A percentile compares a stretch with the other conserved stretches of the same genome.
Evolutionary conservation across 164 flowering plant species (phyloP).

Genomic region (Piper betle): DNA sequence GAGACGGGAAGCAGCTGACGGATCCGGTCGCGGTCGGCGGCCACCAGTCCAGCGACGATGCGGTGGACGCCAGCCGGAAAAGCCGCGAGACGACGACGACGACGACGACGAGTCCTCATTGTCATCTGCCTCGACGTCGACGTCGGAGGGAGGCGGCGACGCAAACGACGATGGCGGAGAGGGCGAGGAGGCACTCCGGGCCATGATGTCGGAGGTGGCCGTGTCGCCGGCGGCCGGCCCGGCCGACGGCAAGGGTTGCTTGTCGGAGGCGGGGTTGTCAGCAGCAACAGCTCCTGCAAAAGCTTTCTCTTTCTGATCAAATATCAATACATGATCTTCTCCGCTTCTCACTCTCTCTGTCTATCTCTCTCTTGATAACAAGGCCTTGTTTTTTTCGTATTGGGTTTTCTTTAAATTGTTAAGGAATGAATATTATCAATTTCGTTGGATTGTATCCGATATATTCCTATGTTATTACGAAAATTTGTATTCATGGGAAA

Average conservation of each 20-base stretch:
- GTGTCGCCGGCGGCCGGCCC: not conserved
- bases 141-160: not conserved
- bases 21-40: slow-evolving; percentile 50
- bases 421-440: too few species aligned
- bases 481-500: too few species aligned
- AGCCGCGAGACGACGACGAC: slow-evolving; percentile 34
- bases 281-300: slow-evolving; percentile 5
- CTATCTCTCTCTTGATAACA: not conserved
- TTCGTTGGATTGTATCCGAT: too few species aligned
- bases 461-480: too few species aligned
- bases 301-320: not conserved
- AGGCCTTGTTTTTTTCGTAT: not conserved
- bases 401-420: not conserved
- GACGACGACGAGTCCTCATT: not conserved
- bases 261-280: slow-evolving; percentile 2
- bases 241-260: slow-evolving; percentile 9
- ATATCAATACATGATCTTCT: too few species aligned
- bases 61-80: slow-evolving; percentile 25
- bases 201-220: not conserved
- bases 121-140: not conserved
- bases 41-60: not conserved
- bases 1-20: slow-evolving; percentile 58
- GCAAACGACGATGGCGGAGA: slow-evolving; percentile 1
- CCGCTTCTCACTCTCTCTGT: slow-evolving; percentile 5
- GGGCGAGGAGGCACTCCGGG: not conserved